A percentile compares a stretch with the other conserved stretches of the same genome.
Conservation (phyloP, 306 rosid species). For the Prunus mira region DNA sequence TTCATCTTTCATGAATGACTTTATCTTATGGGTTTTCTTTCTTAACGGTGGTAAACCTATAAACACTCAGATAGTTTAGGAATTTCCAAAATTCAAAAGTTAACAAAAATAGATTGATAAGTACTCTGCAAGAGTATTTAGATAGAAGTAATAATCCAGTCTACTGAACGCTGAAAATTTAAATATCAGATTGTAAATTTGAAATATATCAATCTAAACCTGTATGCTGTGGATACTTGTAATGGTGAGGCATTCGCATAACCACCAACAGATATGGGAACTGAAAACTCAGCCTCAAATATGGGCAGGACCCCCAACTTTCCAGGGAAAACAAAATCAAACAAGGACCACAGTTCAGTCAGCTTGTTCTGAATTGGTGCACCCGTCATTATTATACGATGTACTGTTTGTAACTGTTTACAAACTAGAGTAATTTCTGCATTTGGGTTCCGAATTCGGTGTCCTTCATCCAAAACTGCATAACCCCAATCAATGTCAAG, state of each 20-base stretch:
- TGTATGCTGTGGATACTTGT: constrained; percentile 98
- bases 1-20: neutral
- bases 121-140: neutral
- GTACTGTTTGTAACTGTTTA: constrained; percentile 93
- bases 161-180: no score
- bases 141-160: neutral
- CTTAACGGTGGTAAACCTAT: neutral
- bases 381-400: constrained; percentile 96
- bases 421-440: constrained; percentile 88
- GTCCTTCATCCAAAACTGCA: constrained; percentile 95
- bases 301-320: constrained; percentile 97
- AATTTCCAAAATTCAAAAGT: neutral
- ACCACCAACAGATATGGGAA: constrained; percentile 96
- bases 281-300: constrained; percentile 97
- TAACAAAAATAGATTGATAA: neutral
- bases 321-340: constrained; percentile 99
- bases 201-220: constrained; percentile 37
- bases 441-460: constrained; percentile 90
- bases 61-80: neutral
- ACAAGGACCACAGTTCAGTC: constrained; percentile 93
- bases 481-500: constrained; percentile 92
- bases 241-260: constrained; percentile 97
- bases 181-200: neutral
- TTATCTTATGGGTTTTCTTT: neutral
- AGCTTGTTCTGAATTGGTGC: constrained; percentile 97